phyloP scores from a whole-genome alignment of 2,329 filamentous ascomycete species.

The Colletotrichum shisoi region DNA sequence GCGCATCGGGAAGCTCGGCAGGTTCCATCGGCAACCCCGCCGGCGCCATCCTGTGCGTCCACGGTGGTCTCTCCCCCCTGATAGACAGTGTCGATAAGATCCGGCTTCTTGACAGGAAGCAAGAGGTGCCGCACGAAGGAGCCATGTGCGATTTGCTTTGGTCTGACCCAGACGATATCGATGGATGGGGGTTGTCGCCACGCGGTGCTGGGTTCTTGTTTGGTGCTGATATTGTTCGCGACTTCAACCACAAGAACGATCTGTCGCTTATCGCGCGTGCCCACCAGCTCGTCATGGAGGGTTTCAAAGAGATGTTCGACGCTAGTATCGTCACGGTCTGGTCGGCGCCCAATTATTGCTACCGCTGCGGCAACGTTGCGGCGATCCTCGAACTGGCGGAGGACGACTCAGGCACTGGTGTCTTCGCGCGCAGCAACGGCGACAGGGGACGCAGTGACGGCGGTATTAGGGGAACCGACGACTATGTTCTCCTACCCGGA shows the following conservation, averaged over 20 bases:
- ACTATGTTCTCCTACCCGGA: conserved; percentile 56
- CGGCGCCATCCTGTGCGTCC: conserved; percentile 91
- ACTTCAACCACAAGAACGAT: conserved; percentile 94
- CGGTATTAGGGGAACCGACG: conserved; percentile 47
- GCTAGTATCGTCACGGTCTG: conserved; percentile 97
- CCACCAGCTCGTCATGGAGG: conserved; percentile 98
- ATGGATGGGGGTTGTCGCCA: conserved; percentile 94
- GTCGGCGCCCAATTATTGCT: conserved; percentile 97
- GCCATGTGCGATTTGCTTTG: conserved; percentile 98
- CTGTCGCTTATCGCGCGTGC: conserved; percentile 90
- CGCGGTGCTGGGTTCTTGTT: conserved; percentile 96
- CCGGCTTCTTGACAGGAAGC: conserved; percentile 90
- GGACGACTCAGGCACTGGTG: conserved; percentile 77
- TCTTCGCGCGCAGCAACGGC: conserved; percentile 75
- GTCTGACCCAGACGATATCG: conserved; percentile 98
- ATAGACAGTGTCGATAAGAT: conserved; percentile 97
- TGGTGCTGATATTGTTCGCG: conserved; percentile 92
- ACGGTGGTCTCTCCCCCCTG: conserved; percentile 89
- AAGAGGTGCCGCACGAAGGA: conserved; percentile 97
- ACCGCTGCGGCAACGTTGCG: conserved; percentile 93
- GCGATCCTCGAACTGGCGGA: conserved; percentile 93
- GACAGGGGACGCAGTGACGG: conserved; percentile 68
- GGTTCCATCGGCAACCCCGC: conserved; percentile 72
- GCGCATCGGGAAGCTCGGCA: conserved; percentile 74
- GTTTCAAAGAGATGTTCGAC: conserved; percentile 99